Evolutionary conservation across 2,329 filamentous ascomycete species (phyloP), one percentile per base, ranked within the genome.

Genomic region (Aureobasidium uvarum): DNA sequence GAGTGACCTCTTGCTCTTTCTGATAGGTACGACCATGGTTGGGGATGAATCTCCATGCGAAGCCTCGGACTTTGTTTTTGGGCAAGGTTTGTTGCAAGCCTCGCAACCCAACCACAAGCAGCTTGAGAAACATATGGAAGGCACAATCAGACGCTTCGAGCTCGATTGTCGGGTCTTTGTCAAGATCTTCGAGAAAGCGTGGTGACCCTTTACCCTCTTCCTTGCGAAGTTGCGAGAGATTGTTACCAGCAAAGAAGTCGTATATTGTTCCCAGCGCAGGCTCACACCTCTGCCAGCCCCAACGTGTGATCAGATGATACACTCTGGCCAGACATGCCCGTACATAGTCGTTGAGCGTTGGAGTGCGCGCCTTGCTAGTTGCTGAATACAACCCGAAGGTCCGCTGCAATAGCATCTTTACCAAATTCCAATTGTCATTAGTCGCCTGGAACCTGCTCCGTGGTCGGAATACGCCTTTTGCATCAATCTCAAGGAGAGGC

Each of bases 21-120:
- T 80, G 83, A 71, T 86, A 85, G 6, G 76, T 80, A n/a, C 84
- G 81, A 4, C 83, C 84, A 71, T 87, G 84, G 65, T 86, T 87
- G 3, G 85, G 85, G 38, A 86, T 78, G 28, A 84, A 78, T 28
- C 85, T 81, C 77, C 82, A 86, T 4, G 82, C 80, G 63, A 85
- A 80, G 65, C 83, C 83, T 18, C 79, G 79, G 58, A 87, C 78
- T 70, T 82, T 85, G 68, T 83, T 86, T 55, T 81, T 80, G 7
- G 79, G 71, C 68, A 84, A 83, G 0, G 76, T 64, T 54, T 71
- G 69, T 16, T 74, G 75, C 77, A 87, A 78, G 10, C 78, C 78
- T 23, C 75, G 76, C 8, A 87, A 71, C 8, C 83, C 82, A 43
- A 77, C 75, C 18, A 77, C 83, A 23, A 86, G 75, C 51, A 82